Conservation (phyloP, 2,329 filamentous ascomycete genomes). For the Apiospora kogelbergensis region DNA sequence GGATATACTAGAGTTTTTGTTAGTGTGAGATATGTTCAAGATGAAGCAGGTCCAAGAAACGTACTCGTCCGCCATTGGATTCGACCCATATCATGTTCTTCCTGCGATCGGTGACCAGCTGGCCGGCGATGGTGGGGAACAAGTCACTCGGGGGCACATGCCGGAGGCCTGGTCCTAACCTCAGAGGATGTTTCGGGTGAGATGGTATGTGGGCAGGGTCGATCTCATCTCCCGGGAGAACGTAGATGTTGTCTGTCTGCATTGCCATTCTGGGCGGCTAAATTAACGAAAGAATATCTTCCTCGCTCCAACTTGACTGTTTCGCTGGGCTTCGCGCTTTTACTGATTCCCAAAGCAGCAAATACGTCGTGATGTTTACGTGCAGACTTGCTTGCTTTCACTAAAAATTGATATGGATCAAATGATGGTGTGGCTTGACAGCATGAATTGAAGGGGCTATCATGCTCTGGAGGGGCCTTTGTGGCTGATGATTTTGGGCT, state of each 20-base stretch:
- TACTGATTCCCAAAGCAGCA: not conserved
- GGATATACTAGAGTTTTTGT: slow-evolving; percentile 64
- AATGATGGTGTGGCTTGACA: not conserved
- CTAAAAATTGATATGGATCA: not conserved
- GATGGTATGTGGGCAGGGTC: slow-evolving; percentile 66
- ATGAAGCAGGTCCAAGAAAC: slow-evolving; percentile 22
- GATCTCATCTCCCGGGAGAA: slow-evolving; percentile 81
- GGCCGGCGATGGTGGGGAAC: slow-evolving; percentile 65
- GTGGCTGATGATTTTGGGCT: slow-evolving; percentile 22
- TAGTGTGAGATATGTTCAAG: not conserved
- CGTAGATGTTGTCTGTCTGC: slow-evolving; percentile 53
- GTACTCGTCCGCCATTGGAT: slow-evolving; percentile 66
- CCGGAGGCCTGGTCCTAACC: slow-evolving; percentile 80
- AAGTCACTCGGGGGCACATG: slow-evolving; percentile 77
- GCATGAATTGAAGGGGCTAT: not conserved
- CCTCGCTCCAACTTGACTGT: not conserved
- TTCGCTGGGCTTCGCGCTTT: not conserved
- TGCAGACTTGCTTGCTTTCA: not conserved
- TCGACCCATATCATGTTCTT: slow-evolving; percentile 83
- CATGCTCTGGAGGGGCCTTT: slow-evolving; percentile 25
- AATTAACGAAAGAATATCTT: not conserved
- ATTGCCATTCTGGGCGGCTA: slow-evolving; percentile 46
- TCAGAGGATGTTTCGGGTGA: slow-evolving; percentile 68
- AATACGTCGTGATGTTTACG: not conserved
- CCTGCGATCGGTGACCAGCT: slow-evolving; percentile 64